phyloP scores from a whole-genome alignment of 257 asterid species.

The Solanum bulbocastanum region DNA sequence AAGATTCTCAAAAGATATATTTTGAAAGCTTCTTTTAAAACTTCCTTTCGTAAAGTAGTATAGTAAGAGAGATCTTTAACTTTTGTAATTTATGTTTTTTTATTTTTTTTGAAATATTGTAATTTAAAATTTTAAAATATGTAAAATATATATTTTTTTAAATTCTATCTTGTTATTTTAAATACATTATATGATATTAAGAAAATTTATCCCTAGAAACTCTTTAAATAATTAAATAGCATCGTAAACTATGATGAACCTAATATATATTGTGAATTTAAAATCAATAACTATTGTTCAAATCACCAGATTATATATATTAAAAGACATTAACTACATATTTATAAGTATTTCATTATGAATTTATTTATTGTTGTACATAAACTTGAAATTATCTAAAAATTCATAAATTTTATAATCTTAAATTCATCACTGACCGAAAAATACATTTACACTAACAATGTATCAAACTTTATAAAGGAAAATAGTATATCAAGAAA shows the following conservation, averaged over 20 bases:
- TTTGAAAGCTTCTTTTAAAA: background rate
- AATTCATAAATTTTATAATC: background rate
- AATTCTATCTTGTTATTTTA: too few relatives aligned
- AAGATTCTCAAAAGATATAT: background rate
- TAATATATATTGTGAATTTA: too few relatives aligned
- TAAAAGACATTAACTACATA: background rate
- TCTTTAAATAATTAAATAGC: too few relatives aligned
- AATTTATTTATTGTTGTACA: background rate
- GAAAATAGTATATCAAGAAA: background rate
- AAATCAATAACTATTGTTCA: too few relatives aligned
- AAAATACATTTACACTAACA: background rate
- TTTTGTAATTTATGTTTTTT: too few relatives aligned
- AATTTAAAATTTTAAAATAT: too few relatives aligned
- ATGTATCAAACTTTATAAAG: background rate
- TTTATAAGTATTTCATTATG: too few relatives aligned
- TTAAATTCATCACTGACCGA: accelerated
- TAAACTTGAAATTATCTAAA: background rate
- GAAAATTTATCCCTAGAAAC: too few relatives aligned
- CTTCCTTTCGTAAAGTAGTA: background rate
- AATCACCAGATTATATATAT: too few relatives aligned
- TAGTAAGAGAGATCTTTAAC: too few relatives aligned
- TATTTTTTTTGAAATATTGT: too few relatives aligned
- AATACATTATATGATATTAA: background rate
- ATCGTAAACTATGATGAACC: background rate
- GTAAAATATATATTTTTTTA: too few relatives aligned